Evolutionary conservation across 1,284 basidiomycete genomes (phyloP), one percentile per base, ranked within the genome.

Genomic region (Sporisorium exsertum): DNA sequence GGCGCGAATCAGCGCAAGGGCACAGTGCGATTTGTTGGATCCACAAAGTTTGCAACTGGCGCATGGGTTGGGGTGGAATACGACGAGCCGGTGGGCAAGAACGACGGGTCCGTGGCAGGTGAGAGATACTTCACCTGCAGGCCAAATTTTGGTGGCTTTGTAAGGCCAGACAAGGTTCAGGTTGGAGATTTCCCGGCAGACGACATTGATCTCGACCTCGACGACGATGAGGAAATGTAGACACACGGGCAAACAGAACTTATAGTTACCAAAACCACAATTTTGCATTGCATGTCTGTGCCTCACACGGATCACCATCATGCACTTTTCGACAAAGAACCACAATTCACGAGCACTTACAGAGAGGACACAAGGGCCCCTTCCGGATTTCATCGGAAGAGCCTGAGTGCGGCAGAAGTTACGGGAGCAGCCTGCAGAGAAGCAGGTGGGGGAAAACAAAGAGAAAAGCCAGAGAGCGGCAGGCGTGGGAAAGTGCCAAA

Each of bases 11-110:
- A 89, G 59, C 91, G 94, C 78, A 89, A 94, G 27, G 96, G 96
- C 0, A 92, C 91, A 0, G 91, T 99, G 24, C 88, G 91, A 10
- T 99, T 91, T 81, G 91, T 95, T 13, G 97, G 97, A 0, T 84
- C 87, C 27, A 94, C 95, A 0, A 88, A 89, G 58, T 97, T 98
- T 81, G 90, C 90, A 12, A 67, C 35, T 4, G 86, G 82, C 0
- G 84, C 90, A 0, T 98, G 96, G 96, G 89, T 98, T 2, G 97
- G 96, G 0, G 88, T 99, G 8, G 93, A 97, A 86, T 94, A 96
- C 80, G 97, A 99, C 84, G 97, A 98, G 82, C 96, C 97, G 1
- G 89, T 94, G 13, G 95, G 96, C 13, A 97, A 95, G 87, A 95
- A 96, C 75, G 93, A 98, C 85, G 96, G 96, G 77, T 91, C 91